Evolutionary conservation across 371 early-diverging fungal species (phyloP).

Genomic region (Apophysomyces sp.): DNA sequence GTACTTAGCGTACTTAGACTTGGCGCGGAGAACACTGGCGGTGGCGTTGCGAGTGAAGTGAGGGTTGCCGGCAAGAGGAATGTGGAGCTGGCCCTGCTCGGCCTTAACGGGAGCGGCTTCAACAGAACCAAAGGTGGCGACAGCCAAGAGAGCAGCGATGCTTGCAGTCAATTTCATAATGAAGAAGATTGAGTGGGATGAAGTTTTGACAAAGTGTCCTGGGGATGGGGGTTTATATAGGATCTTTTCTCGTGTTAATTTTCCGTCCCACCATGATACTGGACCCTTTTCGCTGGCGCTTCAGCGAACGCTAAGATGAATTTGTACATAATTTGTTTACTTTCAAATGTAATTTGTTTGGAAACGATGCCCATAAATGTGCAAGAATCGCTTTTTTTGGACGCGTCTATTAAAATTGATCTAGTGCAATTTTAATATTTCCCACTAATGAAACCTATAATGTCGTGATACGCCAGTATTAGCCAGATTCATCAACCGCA

Average conservation of each 20-base stretch:
- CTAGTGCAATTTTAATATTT: not conserved
- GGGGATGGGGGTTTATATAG: conserved; percentile 10
- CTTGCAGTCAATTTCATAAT: conserved; percentile 5
- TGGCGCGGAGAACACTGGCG: conserved; percentile 10
- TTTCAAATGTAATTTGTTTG: not conserved
- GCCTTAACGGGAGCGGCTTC: conserved; percentile 12
- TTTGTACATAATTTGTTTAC: not conserved
- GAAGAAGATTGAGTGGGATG: not conserved
- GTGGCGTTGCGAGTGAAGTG: conserved; percentile 12
- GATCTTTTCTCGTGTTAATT: not conserved
- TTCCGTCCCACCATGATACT: not conserved
- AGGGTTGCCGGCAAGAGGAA: conserved; percentile 11
- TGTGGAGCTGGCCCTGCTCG: conserved; percentile 1
- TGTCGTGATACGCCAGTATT: not conserved
- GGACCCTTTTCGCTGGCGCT: not conserved
- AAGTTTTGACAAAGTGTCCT: not conserved
- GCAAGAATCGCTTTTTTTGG: conserved; percentile 1
- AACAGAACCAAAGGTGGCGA: not conserved
- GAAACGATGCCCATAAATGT: not conserved
- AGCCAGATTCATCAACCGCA: not conserved
- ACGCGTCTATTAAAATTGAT: not conserved
- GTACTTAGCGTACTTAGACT: conserved; percentile 16
- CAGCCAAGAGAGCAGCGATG: conserved; percentile 7
- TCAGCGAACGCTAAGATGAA: not conserved
- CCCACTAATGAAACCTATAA: not conserved